A percentile compares a stretch with the other conserved stretches of the same genome.
Evolutionary conservation across 129 eudicot species (phyloP).

Genomic region (Tanacetum coccineum): DNA sequence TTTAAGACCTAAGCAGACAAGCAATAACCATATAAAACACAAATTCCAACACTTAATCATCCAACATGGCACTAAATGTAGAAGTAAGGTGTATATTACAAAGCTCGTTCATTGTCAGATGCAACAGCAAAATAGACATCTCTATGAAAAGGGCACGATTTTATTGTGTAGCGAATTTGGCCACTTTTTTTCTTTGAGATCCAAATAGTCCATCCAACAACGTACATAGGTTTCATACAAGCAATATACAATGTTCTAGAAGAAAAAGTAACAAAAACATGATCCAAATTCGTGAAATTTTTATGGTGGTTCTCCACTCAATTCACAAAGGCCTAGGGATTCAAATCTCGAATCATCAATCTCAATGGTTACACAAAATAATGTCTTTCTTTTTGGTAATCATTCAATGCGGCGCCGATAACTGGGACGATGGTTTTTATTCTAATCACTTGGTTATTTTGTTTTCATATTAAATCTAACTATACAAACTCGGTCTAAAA

Average conservation of each 20-base stretch:
- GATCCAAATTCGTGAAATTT: too few relatives aligned
- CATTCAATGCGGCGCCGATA: not conserved
- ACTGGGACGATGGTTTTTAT: not conserved
- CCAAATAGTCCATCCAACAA: not conserved
- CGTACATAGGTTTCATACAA: not conserved
- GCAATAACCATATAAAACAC: not conserved
- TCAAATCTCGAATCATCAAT: not conserved
- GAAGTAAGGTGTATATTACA: not conserved
- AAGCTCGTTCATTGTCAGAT: too few relatives aligned
- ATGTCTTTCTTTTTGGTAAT: not conserved
- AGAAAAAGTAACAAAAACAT: too few relatives aligned
- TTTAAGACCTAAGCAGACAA: not conserved
- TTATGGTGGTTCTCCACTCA: too few relatives aligned
- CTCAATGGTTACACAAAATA: not conserved
- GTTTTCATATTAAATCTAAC: not conserved
- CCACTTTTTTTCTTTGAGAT: not conserved
- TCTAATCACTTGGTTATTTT: slow-evolving; percentile 1
- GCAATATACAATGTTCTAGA: too few relatives aligned
- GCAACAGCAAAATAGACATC: not conserved
- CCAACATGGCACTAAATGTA: not conserved
- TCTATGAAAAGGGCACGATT: not conserved
- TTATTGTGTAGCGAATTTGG: not conserved
- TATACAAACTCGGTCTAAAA: not conserved
- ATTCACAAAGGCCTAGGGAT: not conserved
- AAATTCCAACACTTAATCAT: not conserved